Evolutionary conservation across 331 rosid genomes (phyloP).

Genomic region (Telfairia occidentalis): DNA sequence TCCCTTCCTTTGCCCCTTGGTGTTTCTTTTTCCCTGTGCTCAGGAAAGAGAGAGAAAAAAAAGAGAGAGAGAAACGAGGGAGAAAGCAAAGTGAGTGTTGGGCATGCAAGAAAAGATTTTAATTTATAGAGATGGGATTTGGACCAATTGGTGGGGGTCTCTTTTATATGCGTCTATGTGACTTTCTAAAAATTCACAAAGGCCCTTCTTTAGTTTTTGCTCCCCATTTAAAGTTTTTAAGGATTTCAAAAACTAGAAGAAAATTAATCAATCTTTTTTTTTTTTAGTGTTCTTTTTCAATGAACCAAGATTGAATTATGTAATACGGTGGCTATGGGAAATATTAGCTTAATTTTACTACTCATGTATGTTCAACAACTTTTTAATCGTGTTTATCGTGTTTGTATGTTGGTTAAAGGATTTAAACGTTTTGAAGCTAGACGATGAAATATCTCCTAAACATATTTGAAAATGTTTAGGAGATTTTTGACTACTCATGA

Average conservation of each 20-base stretch:
- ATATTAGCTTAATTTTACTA: background rate
- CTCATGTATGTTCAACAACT: background rate
- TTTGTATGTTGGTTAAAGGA: background rate
- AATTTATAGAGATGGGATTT: constrained; percentile 13
- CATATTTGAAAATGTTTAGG: background rate
- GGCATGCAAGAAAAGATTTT: constrained; percentile 15
- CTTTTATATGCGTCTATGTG: background rate
- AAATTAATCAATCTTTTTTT: background rate
- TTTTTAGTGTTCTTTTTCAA: background rate
- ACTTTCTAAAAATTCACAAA: background rate
- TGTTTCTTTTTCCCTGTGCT: constrained; percentile 19
- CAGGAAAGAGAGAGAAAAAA: background rate
- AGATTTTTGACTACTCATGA: background rate
- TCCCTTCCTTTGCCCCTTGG: constrained; percentile 18
- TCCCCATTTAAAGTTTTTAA: background rate
- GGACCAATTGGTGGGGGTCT: constrained; percentile 16
- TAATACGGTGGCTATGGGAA: too few species aligned
- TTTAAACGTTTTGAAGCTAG: background rate
- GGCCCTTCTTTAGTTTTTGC: constrained; percentile 7
- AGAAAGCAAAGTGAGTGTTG: constrained; percentile 13
- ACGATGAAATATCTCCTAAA: background rate
- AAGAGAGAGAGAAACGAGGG: constrained; percentile 1
- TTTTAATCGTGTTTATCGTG: background rate
- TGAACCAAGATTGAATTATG: background rate
- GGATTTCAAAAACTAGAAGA: background rate